Evolutionary conservation across 1,284 basidiomycete species (phyloP).

Genomic region (Moniliella sp.): DNA sequence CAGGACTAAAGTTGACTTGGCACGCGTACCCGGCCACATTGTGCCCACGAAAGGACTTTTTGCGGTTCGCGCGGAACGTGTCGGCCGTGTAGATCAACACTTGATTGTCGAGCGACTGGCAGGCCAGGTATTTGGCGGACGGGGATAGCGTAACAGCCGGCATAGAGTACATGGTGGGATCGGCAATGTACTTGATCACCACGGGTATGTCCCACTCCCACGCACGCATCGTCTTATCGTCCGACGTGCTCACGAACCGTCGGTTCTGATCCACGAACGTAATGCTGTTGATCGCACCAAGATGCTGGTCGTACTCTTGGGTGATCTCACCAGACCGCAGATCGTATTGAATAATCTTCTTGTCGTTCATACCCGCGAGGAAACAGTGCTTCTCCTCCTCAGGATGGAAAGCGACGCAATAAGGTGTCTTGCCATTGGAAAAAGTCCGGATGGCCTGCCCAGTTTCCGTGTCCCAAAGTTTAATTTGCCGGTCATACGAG

Average conservation of each 20-base stretch:
- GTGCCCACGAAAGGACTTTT: conserved; percentile 92
- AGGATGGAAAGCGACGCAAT: conserved; percentile 82
- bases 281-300: conserved; percentile 92
- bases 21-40: conserved; percentile 89
- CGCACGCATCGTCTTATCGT: conserved; percentile 94
- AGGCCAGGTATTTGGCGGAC: conserved; percentile 79
- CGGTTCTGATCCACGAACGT: conserved; percentile 89
- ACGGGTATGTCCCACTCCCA: conserved; percentile 82
- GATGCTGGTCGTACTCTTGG: conserved; percentile 94
- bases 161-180: conserved; percentile 99
- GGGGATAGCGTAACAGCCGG: conserved; percentile 86
- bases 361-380: conserved; percentile 93
- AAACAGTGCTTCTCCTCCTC: conserved; percentile 87
- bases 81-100: conserved; percentile 89
- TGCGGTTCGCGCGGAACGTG: conserved; percentile 79
- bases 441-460: conserved; percentile 83
- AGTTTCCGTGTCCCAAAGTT: conserved; percentile 97
- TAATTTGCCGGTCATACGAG: conserved; percentile 85
- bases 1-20: conserved; percentile 83
- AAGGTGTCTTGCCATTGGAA: conserved; percentile 84
- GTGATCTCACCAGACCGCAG: conserved; percentile 74
- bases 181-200: conserved; percentile 96
- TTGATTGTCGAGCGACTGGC: conserved; percentile 92
- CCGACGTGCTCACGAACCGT: conserved; percentile 89
- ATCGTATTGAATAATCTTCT: conserved; percentile 98